phyloP scores from a whole-genome alignment of 2,329 filamentous ascomycete genomes.

The Colletotrichum caudatum region DNA sequence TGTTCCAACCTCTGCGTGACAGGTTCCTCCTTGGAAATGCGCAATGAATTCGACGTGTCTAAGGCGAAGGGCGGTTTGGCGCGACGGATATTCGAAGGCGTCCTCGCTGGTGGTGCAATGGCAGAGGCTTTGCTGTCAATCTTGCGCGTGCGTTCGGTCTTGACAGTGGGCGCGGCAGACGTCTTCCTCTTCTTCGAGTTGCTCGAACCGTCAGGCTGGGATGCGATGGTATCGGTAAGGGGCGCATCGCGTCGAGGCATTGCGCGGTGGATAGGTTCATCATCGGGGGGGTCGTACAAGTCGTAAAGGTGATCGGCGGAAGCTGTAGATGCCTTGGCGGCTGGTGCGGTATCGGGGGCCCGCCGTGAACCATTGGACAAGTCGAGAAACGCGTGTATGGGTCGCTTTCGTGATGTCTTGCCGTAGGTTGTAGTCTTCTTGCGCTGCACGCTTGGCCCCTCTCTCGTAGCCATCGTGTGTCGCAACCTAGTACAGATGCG shows the following conservation, averaged over 20 bases:
- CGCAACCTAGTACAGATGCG: background rate
- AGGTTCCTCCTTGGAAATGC: constrained; percentile 2
- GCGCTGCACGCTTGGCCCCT: constrained; percentile 30
- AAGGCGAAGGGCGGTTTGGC: constrained; percentile 19
- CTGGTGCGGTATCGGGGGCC: constrained; percentile 9
- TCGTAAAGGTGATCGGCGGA: constrained; percentile 18
- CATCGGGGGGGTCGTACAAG: constrained; percentile 28
- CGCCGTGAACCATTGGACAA: constrained; percentile 25
- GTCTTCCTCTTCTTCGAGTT: constrained; percentile 31
- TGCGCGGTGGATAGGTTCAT: constrained; percentile 14
- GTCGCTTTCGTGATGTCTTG: constrained; percentile 41
- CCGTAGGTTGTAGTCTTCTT: constrained; percentile 42
- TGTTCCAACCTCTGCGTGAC: background rate
- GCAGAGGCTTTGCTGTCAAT: constrained; percentile 5
- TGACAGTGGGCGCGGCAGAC: constrained; percentile 2
- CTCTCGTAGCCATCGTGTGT: constrained; percentile 38
- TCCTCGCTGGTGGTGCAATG: constrained; percentile 1
- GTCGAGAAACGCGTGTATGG: constrained; percentile 38
- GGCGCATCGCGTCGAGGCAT: constrained; percentile 15
- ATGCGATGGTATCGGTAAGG: background rate
- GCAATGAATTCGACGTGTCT: background rate
- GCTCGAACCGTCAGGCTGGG: constrained; percentile 10
- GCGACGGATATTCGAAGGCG: constrained; percentile 10
- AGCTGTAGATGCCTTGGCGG: background rate
- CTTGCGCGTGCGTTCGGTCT: constrained; percentile 23